phyloP scores from a whole-genome alignment of 352 stramenopile species.

The Globisporangium camurandrum region DNA sequence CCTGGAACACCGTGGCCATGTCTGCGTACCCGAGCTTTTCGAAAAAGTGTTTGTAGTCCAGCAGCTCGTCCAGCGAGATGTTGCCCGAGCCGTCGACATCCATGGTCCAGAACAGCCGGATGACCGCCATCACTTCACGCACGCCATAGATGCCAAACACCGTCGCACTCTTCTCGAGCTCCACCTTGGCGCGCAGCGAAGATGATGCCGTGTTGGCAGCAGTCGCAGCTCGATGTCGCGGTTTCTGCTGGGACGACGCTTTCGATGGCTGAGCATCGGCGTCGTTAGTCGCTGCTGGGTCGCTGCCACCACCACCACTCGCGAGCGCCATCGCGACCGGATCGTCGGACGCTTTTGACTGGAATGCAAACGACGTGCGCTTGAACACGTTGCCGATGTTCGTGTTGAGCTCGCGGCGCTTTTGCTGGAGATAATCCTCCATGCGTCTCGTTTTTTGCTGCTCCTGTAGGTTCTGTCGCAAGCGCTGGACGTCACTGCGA shows the following conservation, averaged over 20 bases:
- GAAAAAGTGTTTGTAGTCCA: conserved; percentile 51
- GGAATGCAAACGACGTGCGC: conserved; percentile 43
- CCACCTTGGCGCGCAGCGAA: conserved; percentile 6
- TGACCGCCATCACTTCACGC: conserved; percentile 66
- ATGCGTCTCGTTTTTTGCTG: conserved; percentile 51
- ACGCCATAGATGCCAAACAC: conserved; percentile 63
- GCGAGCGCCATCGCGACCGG: conserved; percentile 2
- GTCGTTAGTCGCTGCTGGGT: not conserved
- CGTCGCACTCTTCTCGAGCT: conserved; percentile 24
- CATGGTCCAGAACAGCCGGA: conserved; percentile 68
- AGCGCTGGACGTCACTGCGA: conserved; percentile 24
- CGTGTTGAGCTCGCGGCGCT: conserved; percentile 50
- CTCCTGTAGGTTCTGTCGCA: conserved; percentile 21
- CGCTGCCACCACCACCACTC: not conserved
- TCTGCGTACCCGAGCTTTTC: conserved; percentile 61
- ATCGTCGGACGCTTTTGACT: conserved; percentile 12
- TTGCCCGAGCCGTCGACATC: conserved; percentile 54
- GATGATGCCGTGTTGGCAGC: not conserved
- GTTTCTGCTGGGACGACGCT: not conserved
- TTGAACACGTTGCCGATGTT: conserved; percentile 72
- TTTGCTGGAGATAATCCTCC: conserved; percentile 68
- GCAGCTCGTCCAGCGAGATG: conserved; percentile 45
- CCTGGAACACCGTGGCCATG: conserved; percentile 54
- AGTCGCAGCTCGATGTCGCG: not conserved
- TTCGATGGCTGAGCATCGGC: too few species aligned